A percentile compares a stretch with the other conserved stretches of the same genome.
Conservation (phyloP, 495 filamentous ascomycete species). For the Talaromyces adpressus region DNA sequence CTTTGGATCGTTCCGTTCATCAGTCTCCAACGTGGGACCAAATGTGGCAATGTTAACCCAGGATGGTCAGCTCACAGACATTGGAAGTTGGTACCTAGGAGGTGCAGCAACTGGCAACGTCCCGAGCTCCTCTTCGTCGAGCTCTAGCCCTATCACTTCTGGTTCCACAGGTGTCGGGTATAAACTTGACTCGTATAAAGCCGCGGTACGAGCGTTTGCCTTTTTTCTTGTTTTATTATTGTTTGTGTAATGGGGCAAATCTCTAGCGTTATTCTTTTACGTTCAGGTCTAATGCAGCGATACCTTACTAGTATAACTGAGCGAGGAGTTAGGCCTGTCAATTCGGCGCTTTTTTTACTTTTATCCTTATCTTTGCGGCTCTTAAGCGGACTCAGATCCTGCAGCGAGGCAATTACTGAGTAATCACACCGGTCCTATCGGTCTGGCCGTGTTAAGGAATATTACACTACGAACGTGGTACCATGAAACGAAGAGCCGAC, state of each 20-base stretch:
- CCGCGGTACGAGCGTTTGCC: background rate
- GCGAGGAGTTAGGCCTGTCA: background rate
- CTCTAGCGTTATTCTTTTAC: background rate
- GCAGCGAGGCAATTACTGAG: background rate
- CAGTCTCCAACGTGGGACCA: constrained; percentile 60
- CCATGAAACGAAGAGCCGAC: background rate
- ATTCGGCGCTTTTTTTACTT: background rate
- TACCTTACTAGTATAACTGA: background rate
- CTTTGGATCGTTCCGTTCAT: constrained; percentile 65
- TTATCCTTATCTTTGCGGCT: background rate
- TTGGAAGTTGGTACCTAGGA: constrained; percentile 69
- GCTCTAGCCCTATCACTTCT: constrained; percentile 2
- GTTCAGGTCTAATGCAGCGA: background rate
- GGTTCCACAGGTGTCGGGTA: background rate
- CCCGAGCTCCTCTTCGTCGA: constrained; percentile 11
- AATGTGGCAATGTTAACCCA: constrained; percentile 59
- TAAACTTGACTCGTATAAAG: background rate
- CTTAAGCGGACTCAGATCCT: background rate
- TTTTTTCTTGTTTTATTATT: background rate
- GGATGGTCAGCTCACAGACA: constrained; percentile 58
- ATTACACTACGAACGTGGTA: background rate
- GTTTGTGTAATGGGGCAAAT: background rate
- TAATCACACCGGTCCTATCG: background rate
- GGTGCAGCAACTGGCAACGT: constrained; percentile 37
- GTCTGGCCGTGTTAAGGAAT: background rate